A percentile compares a stretch with the other conserved stretches of the same genome.
Conservation (phyloP, 2,329 filamentous ascomycete genomes). For the Chaetothyriales sp. region DNA sequence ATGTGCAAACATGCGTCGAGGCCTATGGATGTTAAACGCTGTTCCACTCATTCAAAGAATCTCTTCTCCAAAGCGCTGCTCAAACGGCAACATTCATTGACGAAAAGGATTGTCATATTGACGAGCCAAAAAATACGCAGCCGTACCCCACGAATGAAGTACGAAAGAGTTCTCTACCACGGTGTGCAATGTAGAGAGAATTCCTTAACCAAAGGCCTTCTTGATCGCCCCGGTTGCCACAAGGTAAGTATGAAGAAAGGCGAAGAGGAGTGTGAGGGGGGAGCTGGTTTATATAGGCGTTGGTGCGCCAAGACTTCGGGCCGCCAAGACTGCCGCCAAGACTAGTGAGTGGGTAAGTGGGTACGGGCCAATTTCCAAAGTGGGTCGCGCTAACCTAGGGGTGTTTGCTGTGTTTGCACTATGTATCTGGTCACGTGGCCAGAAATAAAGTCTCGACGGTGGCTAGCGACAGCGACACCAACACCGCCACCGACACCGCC, state of each 20-base stretch:
- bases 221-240: slow-evolving; percentile 17
- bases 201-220: slow-evolving; percentile 15
- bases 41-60: background rate
- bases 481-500: background rate
- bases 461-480: background rate
- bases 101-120: slow-evolving; percentile 14
- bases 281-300: background rate
- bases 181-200: slow-evolving; percentile 20
- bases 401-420: background rate
- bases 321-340: background rate
- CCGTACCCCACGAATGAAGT: slow-evolving; percentile 7
- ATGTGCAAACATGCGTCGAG: background rate
- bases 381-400: background rate
- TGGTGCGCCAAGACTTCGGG: background rate
- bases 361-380: background rate
- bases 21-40: too few relatives aligned
- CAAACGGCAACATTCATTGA: slow-evolving; percentile 13
- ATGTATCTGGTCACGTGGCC: background rate
- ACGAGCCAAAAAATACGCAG: slow-evolving; percentile 20
- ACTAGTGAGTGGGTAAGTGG: background rate
- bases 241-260: slow-evolving; percentile 18
- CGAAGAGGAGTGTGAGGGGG: slow-evolving; percentile 2
- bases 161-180: slow-evolving; percentile 12
- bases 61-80: slow-evolving; percentile 19
- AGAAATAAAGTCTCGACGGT: background rate